Evolutionary conservation across 2,329 filamentous ascomycete species (phyloP), one percentile per base, ranked within the genome.

Genomic region (Parascedosporium putredinis): DNA sequence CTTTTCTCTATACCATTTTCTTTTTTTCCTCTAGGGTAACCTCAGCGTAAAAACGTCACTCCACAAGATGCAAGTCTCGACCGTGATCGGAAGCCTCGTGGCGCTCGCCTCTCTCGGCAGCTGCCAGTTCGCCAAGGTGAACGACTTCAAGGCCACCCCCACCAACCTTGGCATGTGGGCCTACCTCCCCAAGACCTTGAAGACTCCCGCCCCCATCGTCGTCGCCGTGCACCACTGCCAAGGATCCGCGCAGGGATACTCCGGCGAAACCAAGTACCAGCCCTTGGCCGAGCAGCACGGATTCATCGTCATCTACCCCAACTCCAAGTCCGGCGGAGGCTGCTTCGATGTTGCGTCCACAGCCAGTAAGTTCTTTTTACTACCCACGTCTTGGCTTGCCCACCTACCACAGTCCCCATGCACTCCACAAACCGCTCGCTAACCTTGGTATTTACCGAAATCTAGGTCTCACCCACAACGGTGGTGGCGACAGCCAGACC

Each of bases 311-410:
- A 67, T 69, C 56, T 70, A 68, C 54, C 67, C 67, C 2, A 61
- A 60, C 53, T 63, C 54, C 45, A 65, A 64, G n/a, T 57, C 55
- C 12, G 63, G 58, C 12, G 67, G 68, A 53, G 66, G 63, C 55
- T 81, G 78, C 63, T 81, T 77, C 76, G 78, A 81, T 51, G 75
- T 81, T 2, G 74, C 73, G 5, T 76, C 72, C 8, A 60, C 62
- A 29, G 61, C 67, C 8, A 69, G 36, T 40, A 23, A 2, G 36
- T 40, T 40, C 36, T 34, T 34, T n/a, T n/a, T n/a, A n/a, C n/a
- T n/a, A n/a, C n/a, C n/a, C n/a, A n/a, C n/a, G n/a, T n/a, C n/a
- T n/a, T n/a, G n/a, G n/a, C n/a, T n/a, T n/a, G n/a, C n/a, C n/a
- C n/a, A n/a, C n/a, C n/a, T n/a, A n/a, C n/a, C n/a, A n/a, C n/a